Percentiles rank a stretch among this genome's conserved stretches.
These are phyloP conservation scores for Trametes punicea DNA, from an alignment of 768 basidiomycete species.

Conservation along the genomic window DNA sequence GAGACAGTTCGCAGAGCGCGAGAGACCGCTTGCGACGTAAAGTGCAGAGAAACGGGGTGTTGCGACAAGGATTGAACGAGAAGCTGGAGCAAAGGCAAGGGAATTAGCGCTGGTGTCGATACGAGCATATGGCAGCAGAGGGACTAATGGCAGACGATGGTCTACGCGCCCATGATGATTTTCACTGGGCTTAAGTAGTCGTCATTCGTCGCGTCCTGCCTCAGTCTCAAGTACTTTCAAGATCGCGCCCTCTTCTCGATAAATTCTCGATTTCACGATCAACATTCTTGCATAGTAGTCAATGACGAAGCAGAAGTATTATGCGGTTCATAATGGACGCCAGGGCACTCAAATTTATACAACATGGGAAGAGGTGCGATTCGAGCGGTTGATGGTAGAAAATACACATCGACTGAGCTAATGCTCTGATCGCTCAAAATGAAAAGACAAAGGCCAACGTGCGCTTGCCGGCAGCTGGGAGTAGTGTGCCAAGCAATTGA, in stretches of 20 bases:
- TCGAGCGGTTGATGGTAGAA: background rate
- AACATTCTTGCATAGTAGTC: background rate
- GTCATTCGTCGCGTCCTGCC: no score
- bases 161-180: no score
- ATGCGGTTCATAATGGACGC: slow-evolving; percentile 58
- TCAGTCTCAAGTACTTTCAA: background rate
- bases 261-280: background rate
- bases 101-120: no score
- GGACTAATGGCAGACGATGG: no score
- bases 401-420: background rate
- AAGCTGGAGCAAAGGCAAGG: no score
- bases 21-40: no score
- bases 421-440: background rate
- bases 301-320: slow-evolving; percentile 47
- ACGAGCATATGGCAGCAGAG: no score
- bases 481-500: no score
- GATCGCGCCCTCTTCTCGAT: background rate
- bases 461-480: no score
- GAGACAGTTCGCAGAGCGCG: no score
- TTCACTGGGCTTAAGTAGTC: no score
- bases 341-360: slow-evolving; percentile 55
- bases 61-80: background rate
- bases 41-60: background rate
- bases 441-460: slow-evolving; percentile 46
- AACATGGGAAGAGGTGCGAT: slow-evolving; percentile 55